Evolutionary conservation across 768 basidiomycete species (phyloP), one percentile per base, ranked within the genome.

Genomic region (Cystofilobasidium ferigula): DNA sequence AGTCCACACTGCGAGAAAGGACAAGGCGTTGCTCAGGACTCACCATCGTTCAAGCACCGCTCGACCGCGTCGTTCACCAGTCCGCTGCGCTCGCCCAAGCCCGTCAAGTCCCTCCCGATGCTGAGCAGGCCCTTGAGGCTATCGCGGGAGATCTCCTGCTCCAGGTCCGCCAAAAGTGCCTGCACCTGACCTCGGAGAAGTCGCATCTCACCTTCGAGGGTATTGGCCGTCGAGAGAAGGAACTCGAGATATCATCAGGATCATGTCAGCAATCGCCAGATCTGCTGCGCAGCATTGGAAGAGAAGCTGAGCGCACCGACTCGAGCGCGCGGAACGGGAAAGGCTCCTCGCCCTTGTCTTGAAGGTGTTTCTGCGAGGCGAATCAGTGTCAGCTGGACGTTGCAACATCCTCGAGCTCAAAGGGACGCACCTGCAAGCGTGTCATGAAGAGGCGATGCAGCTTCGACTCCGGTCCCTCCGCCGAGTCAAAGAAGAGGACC

Each of bases 21-120:
- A 45, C 16, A 38, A 16, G 54, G 16, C n/a, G n/a, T n/a, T n/a
- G n/a, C n/a, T n/a, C n/a, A n/a, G 22, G 4, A 61, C 64, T 10
- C n/a, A 66, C 66, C 67, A 36, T 68, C 67, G 18, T 36, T 57
- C 12, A 68, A 48, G 28, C 61, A 62, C 34, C 67, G 36, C 30
- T 68, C 67, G 24, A 68, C 67, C 12, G 67, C 67, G n/a, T 68
- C 67, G 45, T 68, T 68, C n/a, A 68, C 67, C 20, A 68, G 36
- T n/a, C 57, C 57, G n/a, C 51, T 62, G 16, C 67, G 43, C 43
- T 68, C 67, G 30, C 67, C 67, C 0, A 68, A 57, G 22, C 67
- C 67, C 8, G 56, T n/a, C 12, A 68, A 45, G 32, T 68, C 67
- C 24, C 61, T 57, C 4, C 48, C 58, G 13, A 68, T 16, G 5